Base-by-base conservation (phyloP, 2,329 filamentous ascomycete species). In the Hymenoscyphus fraxineus region DNA sequence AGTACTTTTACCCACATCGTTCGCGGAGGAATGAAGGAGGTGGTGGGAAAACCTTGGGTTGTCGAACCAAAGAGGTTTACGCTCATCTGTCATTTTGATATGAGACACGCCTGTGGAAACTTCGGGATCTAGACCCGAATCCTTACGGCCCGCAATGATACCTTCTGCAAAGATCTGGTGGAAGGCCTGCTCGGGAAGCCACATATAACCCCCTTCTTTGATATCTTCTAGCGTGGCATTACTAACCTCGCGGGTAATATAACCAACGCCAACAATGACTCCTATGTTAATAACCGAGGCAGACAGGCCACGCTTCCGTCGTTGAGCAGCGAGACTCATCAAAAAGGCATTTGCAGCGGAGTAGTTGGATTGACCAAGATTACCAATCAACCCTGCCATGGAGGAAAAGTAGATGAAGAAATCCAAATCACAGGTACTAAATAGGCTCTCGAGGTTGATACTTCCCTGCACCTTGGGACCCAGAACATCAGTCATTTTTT, bases 241-340 rank as follows among this genome's bases (percentile, higher is more conserved):
- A 27, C 5, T 13, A 7, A 55, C n/a, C 16, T 61, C 59, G 57
- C 66, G 65, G 10, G 61, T 64, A 3, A 81, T 70, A 60, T 75
- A 77, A 0, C 80, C 80, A 3, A 78, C 71, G 6, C 76, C 79
- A 2, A 73, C 73, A 12, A 88, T 78, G 1, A 79, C 78, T 0
- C 83, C 83, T 15, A 88, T 74, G 68, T 87, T 80, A 1, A 88
- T 76, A 0, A 79, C 79, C 0, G 80, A 77, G 31, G 79, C 81
- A 2, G 79, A 75, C 1, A 81, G 72, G 1, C 80, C 80, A 32
- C 72, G 73, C 0, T 70, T 71, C 0, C 75, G 74, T 2, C 81
- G 77, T 66, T 80, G 74, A 22, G 77, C 74, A 2, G 73, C 76
- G 31, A 81, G 76, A 3, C 75, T 70, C 41, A 80, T 77, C 13